phyloP scores from a whole-genome alignment of 2,329 filamentous ascomycete species.

The Clonostachys chloroleuca region DNA sequence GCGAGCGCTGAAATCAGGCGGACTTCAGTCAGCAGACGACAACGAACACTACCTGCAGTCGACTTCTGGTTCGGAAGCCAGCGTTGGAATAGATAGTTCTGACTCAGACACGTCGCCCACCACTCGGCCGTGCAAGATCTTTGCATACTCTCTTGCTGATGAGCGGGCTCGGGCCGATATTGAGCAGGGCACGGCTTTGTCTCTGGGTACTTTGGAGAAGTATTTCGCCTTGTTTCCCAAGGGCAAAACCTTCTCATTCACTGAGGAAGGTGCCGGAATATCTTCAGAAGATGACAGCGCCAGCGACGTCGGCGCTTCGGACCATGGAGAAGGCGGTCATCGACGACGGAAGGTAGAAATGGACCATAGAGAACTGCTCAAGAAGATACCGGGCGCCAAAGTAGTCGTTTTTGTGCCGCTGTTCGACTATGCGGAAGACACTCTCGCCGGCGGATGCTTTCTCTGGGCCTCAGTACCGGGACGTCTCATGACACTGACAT shows the following conservation, averaged over 20 bases:
- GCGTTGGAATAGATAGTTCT: conserved; percentile 15
- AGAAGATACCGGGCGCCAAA: conserved; percentile 23
- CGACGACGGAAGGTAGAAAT: conserved; percentile 5
- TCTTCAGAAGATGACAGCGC: conserved; percentile 23
- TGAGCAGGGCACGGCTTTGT: conserved; percentile 16
- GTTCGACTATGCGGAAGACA: conserved; percentile 25
- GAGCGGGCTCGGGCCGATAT: conserved; percentile 13
- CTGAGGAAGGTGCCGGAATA: conserved; percentile 14
- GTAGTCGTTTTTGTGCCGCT: conserved; percentile 26
- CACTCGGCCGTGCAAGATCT: conserved; percentile 16
- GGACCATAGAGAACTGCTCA: conserved; percentile 24
- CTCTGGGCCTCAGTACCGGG: conserved; percentile 24
- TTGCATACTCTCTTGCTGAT: conserved; percentile 18
- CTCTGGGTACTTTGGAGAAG: conserved; percentile 17
- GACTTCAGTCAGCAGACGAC: conserved; percentile 5
- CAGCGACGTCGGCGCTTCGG: conserved; percentile 12
- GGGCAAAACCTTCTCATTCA: conserved; percentile 21
- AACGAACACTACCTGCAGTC: conserved; percentile 7
- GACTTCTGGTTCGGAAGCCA: conserved; percentile 10
- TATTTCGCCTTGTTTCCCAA: conserved; percentile 20
- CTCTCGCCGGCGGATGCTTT: conserved; percentile 25
- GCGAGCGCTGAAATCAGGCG: conserved; percentile 1
- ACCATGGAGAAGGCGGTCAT: not conserved
- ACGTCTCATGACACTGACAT: conserved; percentile 27
- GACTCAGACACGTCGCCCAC: conserved; percentile 17